Evolutionary conservation across 2,329 filamentous ascomycete genomes (phyloP), one percentile per base, ranked within the genome.

Genomic region (Endoconidiophora laricicola): DNA sequence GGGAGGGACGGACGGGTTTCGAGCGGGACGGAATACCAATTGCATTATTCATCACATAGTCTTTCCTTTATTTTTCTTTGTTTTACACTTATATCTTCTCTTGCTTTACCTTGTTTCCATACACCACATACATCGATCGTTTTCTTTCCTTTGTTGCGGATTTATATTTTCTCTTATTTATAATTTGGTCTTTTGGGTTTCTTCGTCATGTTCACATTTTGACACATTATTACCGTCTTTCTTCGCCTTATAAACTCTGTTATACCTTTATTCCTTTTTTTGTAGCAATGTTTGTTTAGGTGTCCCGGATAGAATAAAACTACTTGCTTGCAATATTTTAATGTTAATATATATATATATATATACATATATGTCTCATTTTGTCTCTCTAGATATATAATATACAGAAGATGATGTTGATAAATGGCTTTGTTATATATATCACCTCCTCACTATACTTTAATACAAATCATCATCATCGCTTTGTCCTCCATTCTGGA

Each of bases 401-500:
- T 18, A 40, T 7, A 40, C 22, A 18, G 10, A 44, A 44, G 9
- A 44, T 48, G 23, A 16, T 7, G 36, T 18, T 22, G 2, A 38
- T 46, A 29, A 26, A 48, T 42, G 20, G 42, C 22, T 16, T 42
- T 23, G 24, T 44, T 36, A 46, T n/a, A 36, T 23, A 38, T 22
- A 47, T 38, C 10, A 3, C 14, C 14, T 6, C 4, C 37, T 47
- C 41, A 6, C 20, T 20, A 20, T 6, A 43, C 20, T 41, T 61
- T 64, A 77, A 49, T 79, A 78, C 59, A 78, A 56, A 7, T 66
- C 73, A 44, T 78, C 74, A 47, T 78, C 74, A 53, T 73, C 75
- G 55, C 70, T 73, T 16, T 67, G 72, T n/a, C 65, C 70, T 18
- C 69, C 67, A n/a, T 74, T 67, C 56, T 69, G 66, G 55, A 78